Base-by-base conservation (phyloP, 179 eudicot genomes). In the Monotropa hypopitys region DNA sequence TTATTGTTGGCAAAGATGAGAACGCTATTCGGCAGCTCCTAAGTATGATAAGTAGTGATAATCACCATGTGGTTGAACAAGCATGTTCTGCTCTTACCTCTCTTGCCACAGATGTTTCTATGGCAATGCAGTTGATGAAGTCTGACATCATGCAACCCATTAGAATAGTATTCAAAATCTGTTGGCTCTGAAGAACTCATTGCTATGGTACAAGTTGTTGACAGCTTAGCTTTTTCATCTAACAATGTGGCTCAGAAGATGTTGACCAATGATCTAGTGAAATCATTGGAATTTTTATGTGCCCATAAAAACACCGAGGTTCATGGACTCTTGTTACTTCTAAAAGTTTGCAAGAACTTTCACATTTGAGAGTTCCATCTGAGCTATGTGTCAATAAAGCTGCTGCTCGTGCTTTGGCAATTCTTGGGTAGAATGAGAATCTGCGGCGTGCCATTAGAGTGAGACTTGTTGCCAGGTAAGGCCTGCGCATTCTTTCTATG, bases 21-120 rank as follows among this genome's bases (percentile, higher is more conserved):
- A 95, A 93, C 87, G 99, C 99, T 50, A 89, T 93, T 74, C 85
- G 98, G 80, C 99, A 95, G 90, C 99, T 95, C 50, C 91, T 95
- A 69, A 95, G 99, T 79, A 95, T 95, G 99, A 93, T 95, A 80
- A 95, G 97, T 86, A 95, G 97, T 71, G 99, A 95, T 57, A 85
- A 91, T 71, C 90, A 90, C 42, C 97, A 95, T 83, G 99, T 95
- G 99, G 99, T 95, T 80, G 99, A 93, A 87, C 97, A 95, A 89
- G 99, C 99, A 70, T 91, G 97, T 87, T 89, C 87, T 73, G 98
- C 99, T 61, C 99, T 95, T 70, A 89, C 98, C 15, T 88, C 92
- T 79, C 98, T 95, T 83, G 99, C 98, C 49, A 81, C 92, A 53
- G 96, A 95, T 86, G 88, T 88, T 59, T 80, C 92, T 72, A 89